phyloP scores from a whole-genome alignment of 345 rosid species.

The Euphorbia tirucalli region DNA sequence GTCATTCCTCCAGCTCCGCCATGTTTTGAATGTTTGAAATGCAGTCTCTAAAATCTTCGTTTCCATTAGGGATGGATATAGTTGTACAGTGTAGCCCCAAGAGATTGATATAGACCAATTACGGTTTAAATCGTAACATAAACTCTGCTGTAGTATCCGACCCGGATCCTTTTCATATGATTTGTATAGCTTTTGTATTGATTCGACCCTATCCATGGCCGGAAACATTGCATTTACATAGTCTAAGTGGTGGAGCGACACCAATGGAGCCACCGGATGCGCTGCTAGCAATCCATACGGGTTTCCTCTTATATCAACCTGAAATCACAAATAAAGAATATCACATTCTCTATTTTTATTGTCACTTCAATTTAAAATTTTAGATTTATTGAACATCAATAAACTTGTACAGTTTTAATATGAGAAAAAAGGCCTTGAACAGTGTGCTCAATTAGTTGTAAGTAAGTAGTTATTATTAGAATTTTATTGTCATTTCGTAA shows the following conservation, averaged over 20 bases:
- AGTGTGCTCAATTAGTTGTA: too few species aligned
- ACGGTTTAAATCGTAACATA: constrained; percentile 59
- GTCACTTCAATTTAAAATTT: too few species aligned
- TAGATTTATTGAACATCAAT: too few species aligned
- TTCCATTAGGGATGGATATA: constrained; percentile 52
- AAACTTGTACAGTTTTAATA: too few species aligned
- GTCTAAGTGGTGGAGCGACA: constrained; percentile 85
- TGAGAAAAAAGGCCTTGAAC: too few species aligned
- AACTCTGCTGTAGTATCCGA: constrained; percentile 69
- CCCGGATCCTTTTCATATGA: constrained; percentile 59
- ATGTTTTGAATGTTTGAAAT: constrained; percentile 58
- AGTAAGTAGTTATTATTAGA: too few species aligned
- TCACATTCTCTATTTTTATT: too few species aligned
- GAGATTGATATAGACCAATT: constrained; percentile 77
- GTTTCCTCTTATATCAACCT: constrained; percentile 77
- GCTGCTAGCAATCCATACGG: constrained; percentile 80
- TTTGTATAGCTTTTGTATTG: constrained; percentile 46
- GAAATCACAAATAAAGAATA: neutral
- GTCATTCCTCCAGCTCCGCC: constrained; percentile 60
- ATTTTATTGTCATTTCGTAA: too few species aligned
- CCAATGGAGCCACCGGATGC: constrained; percentile 82
- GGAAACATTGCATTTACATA: constrained; percentile 65
- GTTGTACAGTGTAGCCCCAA: constrained; percentile 81
- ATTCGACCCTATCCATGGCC: constrained; percentile 33
- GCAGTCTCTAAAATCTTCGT: constrained; percentile 65